Conservation (phyloP, 2,329 filamentous ascomycete genomes). For the Neonectria magnoliae region DNA sequence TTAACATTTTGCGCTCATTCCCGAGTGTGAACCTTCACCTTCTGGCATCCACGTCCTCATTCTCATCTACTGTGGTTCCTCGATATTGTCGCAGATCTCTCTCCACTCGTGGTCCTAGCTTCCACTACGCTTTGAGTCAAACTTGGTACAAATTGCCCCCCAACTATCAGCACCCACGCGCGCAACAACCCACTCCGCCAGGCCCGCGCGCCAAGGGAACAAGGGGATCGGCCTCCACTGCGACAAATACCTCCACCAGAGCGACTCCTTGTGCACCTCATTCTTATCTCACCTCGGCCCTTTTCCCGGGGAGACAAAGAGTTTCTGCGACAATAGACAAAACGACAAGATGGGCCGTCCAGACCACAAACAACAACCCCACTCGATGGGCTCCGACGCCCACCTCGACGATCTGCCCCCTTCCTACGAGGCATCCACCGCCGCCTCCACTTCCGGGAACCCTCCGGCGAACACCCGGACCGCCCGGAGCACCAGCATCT, state of each 20-base stretch:
- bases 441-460: background rate
- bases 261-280: background rate
- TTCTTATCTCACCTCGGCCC: constrained; percentile 8
- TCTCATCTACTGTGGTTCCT: background rate
- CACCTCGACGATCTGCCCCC: constrained; percentile 14
- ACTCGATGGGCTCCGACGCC: background rate
- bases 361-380: constrained; percentile 4
- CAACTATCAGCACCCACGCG: background rate
- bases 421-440: constrained; percentile 21
- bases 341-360: constrained; percentile 6
- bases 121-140: background rate
- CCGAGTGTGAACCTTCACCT: background rate
- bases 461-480: background rate
- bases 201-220: background rate
- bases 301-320: background rate
- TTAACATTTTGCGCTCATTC: background rate
- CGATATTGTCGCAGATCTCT: too few relatives aligned
- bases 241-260: background rate
- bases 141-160: constrained; percentile 1
- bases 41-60: background rate
- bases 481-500: constrained; percentile 11
- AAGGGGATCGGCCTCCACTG: background rate
- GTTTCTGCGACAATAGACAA: background rate
- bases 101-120: background rate
- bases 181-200: background rate